A percentile compares a stretch with the other conserved stretches of the same genome.
Evolutionary conservation across 2,329 filamentous ascomycete species (phyloP).

Genomic region (Nemania serpens): DNA sequence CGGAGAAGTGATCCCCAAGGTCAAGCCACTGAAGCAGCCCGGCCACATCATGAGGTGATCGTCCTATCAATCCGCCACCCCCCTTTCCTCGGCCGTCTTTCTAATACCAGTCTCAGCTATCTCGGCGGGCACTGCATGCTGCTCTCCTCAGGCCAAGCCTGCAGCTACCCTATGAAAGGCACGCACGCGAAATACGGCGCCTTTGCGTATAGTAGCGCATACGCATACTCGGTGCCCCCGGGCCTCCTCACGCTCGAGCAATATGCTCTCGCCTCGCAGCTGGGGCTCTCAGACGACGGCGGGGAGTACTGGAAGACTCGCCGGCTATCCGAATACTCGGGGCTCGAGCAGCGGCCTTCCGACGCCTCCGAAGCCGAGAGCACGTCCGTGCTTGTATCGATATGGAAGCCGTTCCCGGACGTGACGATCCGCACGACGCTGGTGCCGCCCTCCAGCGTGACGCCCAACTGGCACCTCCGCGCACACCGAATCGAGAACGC

Average conservation of each 20-base stretch:
- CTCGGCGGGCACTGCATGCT: conserved; percentile 77
- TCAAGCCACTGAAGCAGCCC: conserved; percentile 68
- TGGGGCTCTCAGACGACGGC: conserved; percentile 76
- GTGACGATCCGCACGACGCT: conserved; percentile 69
- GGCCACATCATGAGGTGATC: conserved; percentile 68
- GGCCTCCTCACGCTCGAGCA: conserved; percentile 77
- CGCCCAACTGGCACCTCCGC: conserved; percentile 72
- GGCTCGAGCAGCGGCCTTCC: conserved; percentile 56
- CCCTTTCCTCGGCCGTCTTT: neutral
- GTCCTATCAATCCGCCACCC: neutral
- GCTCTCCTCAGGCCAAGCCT: conserved; percentile 77
- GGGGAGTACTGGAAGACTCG: conserved; percentile 81
- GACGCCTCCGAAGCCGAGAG: conserved; percentile 42
- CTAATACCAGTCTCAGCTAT: conserved; percentile 48
- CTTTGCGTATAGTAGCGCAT: conserved; percentile 78
- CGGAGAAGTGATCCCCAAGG: conserved; percentile 57
- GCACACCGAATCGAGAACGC: conserved; percentile 64
- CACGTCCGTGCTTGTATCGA: conserved; percentile 66
- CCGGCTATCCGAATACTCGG: conserved; percentile 67
- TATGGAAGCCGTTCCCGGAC: conserved; percentile 73
- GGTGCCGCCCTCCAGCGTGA: conserved; percentile 61
- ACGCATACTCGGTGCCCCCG: conserved; percentile 77
- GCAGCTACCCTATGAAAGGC: conserved; percentile 80
- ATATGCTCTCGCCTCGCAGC: conserved; percentile 74
- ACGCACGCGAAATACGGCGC: conserved; percentile 82